Evolutionary conservation across 2,329 filamentous ascomycete genomes (phyloP).

Genomic region (Aureobasidium sp.): DNA sequence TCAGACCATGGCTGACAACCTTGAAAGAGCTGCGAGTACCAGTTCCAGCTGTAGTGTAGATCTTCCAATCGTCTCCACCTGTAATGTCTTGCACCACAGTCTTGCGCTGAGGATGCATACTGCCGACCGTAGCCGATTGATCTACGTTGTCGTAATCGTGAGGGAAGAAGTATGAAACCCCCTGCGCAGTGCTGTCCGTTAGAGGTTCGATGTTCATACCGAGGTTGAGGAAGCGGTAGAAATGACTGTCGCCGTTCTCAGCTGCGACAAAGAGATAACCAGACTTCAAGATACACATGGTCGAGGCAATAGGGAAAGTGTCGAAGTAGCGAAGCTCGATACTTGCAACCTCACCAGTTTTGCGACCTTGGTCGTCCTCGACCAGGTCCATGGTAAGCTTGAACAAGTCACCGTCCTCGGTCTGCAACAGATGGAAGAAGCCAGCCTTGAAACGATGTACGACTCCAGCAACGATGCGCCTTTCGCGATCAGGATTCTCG

Average conservation of each 20-base stretch:
- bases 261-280: conserved; percentile 90
- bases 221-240: conserved; percentile 96
- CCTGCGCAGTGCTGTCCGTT: conserved; percentile 71
- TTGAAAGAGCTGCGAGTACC: conserved; percentile 85
- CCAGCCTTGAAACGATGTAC: conserved; percentile 92
- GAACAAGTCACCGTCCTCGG: conserved; percentile 96
- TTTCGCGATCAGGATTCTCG: conserved; percentile 85
- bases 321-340: conserved; percentile 98
- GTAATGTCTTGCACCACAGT: conserved; percentile 87
- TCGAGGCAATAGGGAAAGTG: conserved; percentile 81
- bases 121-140: conserved; percentile 73
- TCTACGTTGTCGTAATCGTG: conserved; percentile 72
- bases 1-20: conserved; percentile 82
- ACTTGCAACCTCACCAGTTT: conserved; percentile 70
- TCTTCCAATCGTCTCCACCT: conserved; percentile 89
- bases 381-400: conserved; percentile 91
- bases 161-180: conserved; percentile 75
- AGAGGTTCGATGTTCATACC: conserved; percentile 87
- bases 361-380: conserved; percentile 67
- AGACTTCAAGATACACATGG: conserved; percentile 85
- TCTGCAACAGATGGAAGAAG: conserved; percentile 95
- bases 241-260: conserved; percentile 85
- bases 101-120: conserved; percentile 84
- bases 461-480: conserved; percentile 79
- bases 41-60: conserved; percentile 85